phyloP scores from a whole-genome alignment of 2,329 filamentous ascomycete species.

The Aspergillus japonicus region DNA sequence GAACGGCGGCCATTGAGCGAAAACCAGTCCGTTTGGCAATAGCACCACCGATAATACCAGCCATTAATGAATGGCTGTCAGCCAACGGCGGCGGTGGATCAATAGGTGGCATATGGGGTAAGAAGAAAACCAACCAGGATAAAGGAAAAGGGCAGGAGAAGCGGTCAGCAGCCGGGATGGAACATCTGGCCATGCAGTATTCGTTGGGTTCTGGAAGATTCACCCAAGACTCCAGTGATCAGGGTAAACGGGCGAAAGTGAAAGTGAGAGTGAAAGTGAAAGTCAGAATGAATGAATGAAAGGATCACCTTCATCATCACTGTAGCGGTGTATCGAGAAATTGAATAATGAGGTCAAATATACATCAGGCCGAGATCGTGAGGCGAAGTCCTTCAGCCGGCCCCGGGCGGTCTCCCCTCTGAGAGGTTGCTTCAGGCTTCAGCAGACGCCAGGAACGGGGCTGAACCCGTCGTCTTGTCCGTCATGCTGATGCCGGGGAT shows the following conservation, averaged over 20 bases:
- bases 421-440: background rate
- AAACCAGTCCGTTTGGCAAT: slow-evolving; percentile 5
- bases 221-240: background rate
- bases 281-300: background rate
- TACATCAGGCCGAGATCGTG: slow-evolving; percentile 3
- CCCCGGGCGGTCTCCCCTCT: background rate
- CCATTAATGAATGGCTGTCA: background rate
- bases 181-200: background rate
- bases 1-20: background rate
- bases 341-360: slow-evolving; percentile 2
- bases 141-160: slow-evolving; percentile 11
- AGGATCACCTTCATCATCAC: background rate
- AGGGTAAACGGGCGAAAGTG: background rate
- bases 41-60: slow-evolving; percentile 7
- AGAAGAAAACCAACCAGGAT: background rate
- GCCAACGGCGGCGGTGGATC: slow-evolving; percentile 11
- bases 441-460: background rate
- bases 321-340: slow-evolving; percentile 4
- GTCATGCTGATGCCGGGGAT: background rate
- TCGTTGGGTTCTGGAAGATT: slow-evolving; percentile 6
- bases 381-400: background rate
- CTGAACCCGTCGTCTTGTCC: background rate
- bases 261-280: no score
- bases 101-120: slow-evolving; percentile 6
- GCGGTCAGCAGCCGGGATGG: slow-evolving; percentile 14